Base-by-base conservation (phyloP, 2,329 filamentous ascomycete genomes). In the Nemania sp. region DNA sequence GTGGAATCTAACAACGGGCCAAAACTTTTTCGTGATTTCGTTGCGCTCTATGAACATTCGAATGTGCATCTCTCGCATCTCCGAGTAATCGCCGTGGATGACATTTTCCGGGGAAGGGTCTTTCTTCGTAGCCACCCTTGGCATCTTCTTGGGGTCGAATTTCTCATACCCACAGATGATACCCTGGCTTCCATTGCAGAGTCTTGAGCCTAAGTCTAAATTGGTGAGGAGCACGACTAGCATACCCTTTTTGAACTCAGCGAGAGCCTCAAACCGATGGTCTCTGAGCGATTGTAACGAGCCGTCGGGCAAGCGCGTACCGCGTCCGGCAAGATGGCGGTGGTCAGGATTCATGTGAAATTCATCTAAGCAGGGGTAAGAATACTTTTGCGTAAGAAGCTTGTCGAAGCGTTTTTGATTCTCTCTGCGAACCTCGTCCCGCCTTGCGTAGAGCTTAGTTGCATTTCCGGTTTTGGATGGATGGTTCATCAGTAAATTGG, bases 1-100 rank as follows among this genome's bases (percentile, higher is more conserved):
- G 23, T 75, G 68, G 56, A 86, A 86, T 0, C 62, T 60, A 2
- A 86, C 80, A 1, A 81, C 64, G 0, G 80, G 80, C 78, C 78
- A 82, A 7, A 64, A 57, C 54, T 71, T 68, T 20, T 64, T 62
- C 4, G 63, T 51, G 31, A 68, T 66, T 5, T 57, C 60, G 1
- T 63, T 46, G 20, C 61, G 59, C 1, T 57, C 57, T n/a, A 74
- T 72, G 63, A 76, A 81, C 0, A 53, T 24, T 24, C 65, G 65
- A 52, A 80, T 69, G 39, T 75, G 66, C 1, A 48, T 41, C 44
- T 76, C 70, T 43, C 70, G 68, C 33, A 73, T 60, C 0, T n/a
- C 28, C 1, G 70, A 73, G 49, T 75, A 65, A 0, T 74, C 71
- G 23, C 77, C 75, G 23, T 62, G 58, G 6, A 75, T 60, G 22